These are phyloP conservation scores for Fragaria iinumae DNA, from an alignment of 306 rosid species.

Conservation along the genomic window DNA sequence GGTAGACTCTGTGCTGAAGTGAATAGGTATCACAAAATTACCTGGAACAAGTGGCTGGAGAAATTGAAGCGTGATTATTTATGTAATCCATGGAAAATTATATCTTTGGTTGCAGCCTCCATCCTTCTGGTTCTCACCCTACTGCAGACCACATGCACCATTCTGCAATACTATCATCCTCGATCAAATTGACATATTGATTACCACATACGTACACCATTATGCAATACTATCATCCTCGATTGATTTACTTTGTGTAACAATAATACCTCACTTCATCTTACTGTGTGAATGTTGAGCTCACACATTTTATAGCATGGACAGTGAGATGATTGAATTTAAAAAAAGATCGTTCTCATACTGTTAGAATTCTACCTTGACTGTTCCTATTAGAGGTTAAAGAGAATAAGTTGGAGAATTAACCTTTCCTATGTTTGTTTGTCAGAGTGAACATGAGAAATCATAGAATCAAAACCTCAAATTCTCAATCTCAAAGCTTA, in stretches of 20 bases:
- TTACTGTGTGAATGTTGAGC: neutral
- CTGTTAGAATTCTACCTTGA: no score
- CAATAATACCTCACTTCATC: no score
- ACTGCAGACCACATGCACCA: slow-evolving; percentile 13
- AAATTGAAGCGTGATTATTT: slow-evolving; percentile 20
- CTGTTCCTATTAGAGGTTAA: no score
- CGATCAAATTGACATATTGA: neutral
- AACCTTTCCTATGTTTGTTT: no score
- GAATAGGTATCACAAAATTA: neutral
- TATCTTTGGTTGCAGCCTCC: slow-evolving; percentile 9
- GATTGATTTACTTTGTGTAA: neutral
- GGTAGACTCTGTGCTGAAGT: neutral
- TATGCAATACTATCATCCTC: neutral
- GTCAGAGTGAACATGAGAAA: no score
- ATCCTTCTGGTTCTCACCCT: slow-evolving; percentile 16
- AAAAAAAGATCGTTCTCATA: neutral
- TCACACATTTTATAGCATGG: neutral
- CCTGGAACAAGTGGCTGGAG: slow-evolving; percentile 8
- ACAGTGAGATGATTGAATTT: neutral
- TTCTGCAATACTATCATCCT: neutral
- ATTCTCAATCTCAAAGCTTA: neutral
- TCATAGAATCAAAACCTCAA: no score
- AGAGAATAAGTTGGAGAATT: no score
- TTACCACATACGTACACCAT: neutral
- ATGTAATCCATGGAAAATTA: slow-evolving; percentile 17